These are phyloP conservation scores for Andrographis paniculata DNA, from an alignment of 305 asterid genomes.

Conservation along the genomic window DNA sequence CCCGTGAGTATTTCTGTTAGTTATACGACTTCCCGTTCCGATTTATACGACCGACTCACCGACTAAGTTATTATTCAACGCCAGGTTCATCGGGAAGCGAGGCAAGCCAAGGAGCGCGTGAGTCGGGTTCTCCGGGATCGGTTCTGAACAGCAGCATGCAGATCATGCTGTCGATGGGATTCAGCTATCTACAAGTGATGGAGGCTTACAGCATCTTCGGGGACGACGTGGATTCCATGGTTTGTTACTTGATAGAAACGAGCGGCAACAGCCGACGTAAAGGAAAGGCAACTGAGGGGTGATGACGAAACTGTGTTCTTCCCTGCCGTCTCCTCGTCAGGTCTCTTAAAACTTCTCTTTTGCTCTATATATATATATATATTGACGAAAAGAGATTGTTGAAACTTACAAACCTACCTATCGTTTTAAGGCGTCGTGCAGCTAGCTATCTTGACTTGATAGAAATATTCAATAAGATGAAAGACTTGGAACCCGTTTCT, in stretches of 20 bases:
- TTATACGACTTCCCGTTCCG: too few relatives aligned
- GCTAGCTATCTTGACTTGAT: too few relatives aligned
- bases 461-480: too few relatives aligned
- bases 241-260: slow-evolving; percentile 6
- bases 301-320: too few relatives aligned
- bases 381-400: too few relatives aligned
- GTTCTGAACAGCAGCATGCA: slow-evolving; percentile 12
- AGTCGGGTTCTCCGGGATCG: neutral
- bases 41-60: neutral
- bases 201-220: slow-evolving; percentile 14
- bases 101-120: neutral
- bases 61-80: neutral
- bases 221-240: slow-evolving; percentile 16
- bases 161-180: slow-evolving; percentile 13
- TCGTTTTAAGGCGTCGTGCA: too few relatives aligned
- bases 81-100: slow-evolving; percentile 3
- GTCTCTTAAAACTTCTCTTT: too few relatives aligned
- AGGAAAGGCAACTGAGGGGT: slow-evolving; percentile 77
- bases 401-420: too few relatives aligned
- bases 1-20: slow-evolving; percentile 77
- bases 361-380: too few relatives aligned
- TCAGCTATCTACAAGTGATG: slow-evolving; percentile 11
- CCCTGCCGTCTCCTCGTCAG: too few relatives aligned
- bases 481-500: too few relatives aligned
- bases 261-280: slow-evolving; percentile 67